Conservation (phyloP, 1,139 yeast genomes). For the Candida tetrigidarum region DNA sequence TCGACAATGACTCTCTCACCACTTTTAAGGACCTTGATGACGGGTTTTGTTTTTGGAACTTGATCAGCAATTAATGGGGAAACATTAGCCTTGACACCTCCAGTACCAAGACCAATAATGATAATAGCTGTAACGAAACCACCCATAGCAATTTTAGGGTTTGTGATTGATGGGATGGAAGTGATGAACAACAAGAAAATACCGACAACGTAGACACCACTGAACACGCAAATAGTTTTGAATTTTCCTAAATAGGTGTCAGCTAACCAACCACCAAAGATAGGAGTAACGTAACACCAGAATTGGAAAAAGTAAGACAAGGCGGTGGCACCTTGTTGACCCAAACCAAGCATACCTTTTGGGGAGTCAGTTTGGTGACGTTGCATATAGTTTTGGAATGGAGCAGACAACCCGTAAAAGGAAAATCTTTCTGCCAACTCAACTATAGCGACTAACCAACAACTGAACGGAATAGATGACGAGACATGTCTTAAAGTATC, state of each 20-base stretch:
- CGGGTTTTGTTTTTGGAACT: slow-evolving; percentile 43
- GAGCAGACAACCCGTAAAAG: slow-evolving; percentile 78
- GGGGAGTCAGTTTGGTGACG: slow-evolving; percentile 45
- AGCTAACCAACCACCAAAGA: slow-evolving; percentile 74
- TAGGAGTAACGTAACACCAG: slow-evolving; percentile 81
- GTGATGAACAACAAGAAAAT: slow-evolving; percentile 68
- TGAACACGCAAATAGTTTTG: slow-evolving; percentile 64
- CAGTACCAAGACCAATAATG: slow-evolving; percentile 75
- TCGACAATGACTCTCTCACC: slow-evolving; percentile 45
- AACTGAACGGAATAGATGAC: slow-evolving; percentile 42
- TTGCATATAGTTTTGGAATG: slow-evolving; percentile 80
- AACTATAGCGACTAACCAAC: slow-evolving; percentile 76
- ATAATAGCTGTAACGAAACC: slow-evolving; percentile 63
- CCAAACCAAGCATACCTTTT: slow-evolving; percentile 65
- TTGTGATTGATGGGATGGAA: slow-evolving; percentile 65
- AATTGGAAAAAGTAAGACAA: slow-evolving; percentile 76
- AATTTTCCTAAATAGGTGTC: slow-evolving; percentile 77
- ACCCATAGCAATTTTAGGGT: slow-evolving; percentile 48
- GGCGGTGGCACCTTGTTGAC: slow-evolving; percentile 70
- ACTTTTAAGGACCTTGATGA: slow-evolving; percentile 33
- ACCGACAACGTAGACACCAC: slow-evolving; percentile 63
- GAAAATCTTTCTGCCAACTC: slow-evolving; percentile 83
- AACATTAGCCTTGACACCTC: slow-evolving; percentile 79
- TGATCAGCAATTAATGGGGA: slow-evolving; percentile 83
- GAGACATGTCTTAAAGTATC: slow-evolving; percentile 40